Evolutionary conservation across 2,329 filamentous ascomycete genomes (phyloP), one percentile per base, ranked within the genome.

Genomic region (Aspergillus aculeatus): DNA sequence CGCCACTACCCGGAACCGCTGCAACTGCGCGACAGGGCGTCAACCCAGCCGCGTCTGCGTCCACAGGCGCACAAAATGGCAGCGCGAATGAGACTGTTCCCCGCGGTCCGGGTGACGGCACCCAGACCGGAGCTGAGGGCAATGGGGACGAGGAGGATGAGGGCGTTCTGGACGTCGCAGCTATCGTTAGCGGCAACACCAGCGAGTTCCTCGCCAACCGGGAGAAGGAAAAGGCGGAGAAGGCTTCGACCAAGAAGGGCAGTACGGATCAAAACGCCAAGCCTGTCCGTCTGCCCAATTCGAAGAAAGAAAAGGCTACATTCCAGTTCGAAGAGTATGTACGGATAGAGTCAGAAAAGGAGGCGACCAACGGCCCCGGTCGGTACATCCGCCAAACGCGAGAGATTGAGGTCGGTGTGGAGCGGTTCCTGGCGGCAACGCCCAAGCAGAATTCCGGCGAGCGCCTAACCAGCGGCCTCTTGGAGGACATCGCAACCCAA

Each of bases 401-500:
- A 54, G 85, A 88, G 61, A 82, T 88, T 59, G 85, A 88, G 69
- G 84, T 88, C 41, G 86, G 86, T 2, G 74, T 80, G 11, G 86
- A 88, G 69, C 80, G 86, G 54, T 88, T 88, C 71, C 78, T 86
- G 68, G 78, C 83, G 47, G 80, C 82, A n/a, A 82, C 80, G 10
- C 73, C 77, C 21, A 71, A 69, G 10, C 69, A 74, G 41, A 63
- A 73, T 10, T 62, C 64, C 5, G 66, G 61, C n/a, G 70, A 74
- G 19, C 70, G 72, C 9, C 54, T 77, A 23, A 75, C 71, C 62
- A 87, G 89, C 56, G 83, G 82, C 3, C 87, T 96, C 58, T 84
- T 98, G 48, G 91, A 96, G 71, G 87, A 87, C 58, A 91, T 99
- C 63, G 91, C 91, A 24, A 88, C 89, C 57, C 87, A 91, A 44